Base-by-base conservation (phyloP, 1,284 basidiomycete genomes). In the Naganishia sp. region DNA sequence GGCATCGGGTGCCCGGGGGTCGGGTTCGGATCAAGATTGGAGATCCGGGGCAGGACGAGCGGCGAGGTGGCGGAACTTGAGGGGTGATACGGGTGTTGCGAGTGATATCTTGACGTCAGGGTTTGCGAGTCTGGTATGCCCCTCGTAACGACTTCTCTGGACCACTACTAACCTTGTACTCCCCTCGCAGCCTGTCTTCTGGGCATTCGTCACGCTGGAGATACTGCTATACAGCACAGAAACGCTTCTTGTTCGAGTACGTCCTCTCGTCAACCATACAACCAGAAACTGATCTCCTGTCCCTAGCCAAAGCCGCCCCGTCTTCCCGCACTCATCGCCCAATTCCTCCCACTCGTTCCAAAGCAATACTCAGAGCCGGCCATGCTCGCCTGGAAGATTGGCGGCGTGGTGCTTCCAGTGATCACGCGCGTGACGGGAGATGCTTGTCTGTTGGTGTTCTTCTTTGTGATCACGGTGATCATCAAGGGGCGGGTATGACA, bases 281-380 rank as follows among this genome's bases (percentile, higher is more conserved):
- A 18, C 33, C 46, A 18, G 43, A 21, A 28, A 39, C 49, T 63
- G 7, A 13, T 39, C 28, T 56, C 52, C 25, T 54, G 10, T 21
- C 21, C 50, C 9, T 36, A 28, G 39, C 66, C 75, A 71, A 75
- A 75, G 18, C 76, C 75, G 4, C 77, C 78, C 2, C 69, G 70
- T 2, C 77, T 78, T 21, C 78, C 78, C 56, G 72, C 75, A 7
- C 70, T 80, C 31, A 68, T 81, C 28, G 67, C 73, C 15, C 78
- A 75, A 50, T 75, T 79, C 68, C 72, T 80, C 4, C 79, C 79
- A 6, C 71, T 81, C 66, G 71, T 81, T 18, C 79, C 79, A 21
- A 76, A 75, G 9, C 66, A 63, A 7, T 69, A 78, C 57, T 71
- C 75, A 16, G 56, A 69, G 36, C 72, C 75, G 13, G 65, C 80